Evolutionary conservation across 139 green algal genomes (phyloP), one percentile per base, ranked within the genome.

Genomic region (Edaphochlamys debaryana): DNA sequence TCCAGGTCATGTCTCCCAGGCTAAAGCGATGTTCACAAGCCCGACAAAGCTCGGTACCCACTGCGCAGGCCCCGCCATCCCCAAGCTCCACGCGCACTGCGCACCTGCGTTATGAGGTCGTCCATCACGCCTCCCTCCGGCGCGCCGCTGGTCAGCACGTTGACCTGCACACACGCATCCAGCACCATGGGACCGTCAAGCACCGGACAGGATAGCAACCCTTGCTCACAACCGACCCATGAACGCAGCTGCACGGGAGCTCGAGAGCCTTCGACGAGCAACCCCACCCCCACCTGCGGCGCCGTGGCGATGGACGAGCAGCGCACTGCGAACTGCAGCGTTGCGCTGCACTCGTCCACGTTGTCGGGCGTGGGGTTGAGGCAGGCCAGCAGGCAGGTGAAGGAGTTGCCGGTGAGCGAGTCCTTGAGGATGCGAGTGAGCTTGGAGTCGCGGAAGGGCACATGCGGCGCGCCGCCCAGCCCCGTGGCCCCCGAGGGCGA

Each of bases 351-450:
- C 79, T 93, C 89, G 17, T 91, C 83, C 4, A n/a, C 66, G 67
- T 93, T 80, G 36, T 87, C 84, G 8, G 79, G 68, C 4, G 50
- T 25, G 11, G 87, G 87, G 77, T 91, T 80, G 23, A 93, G 74
- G 38, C 82, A 87, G 9, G 80, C 87, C 68, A 93, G 62, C 84
- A 93, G 67, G 25, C 34, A 58, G 1, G 82, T 87, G 62, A 77
- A 40, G 56, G 60, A 71, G 84, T 91, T 90, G 38, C 89, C 89
- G 40, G 68, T 82, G 42, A 92, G 50, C 40, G 32, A 66, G 81
- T 93, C 88, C 68, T 91, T 90, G 7, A 94, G 85, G 17, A 94
- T 64, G 22, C 89, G 85, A 0, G 91, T 95, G 34, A 95, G 91
- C 85, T 92, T 94, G 60, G 84, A 89, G 72, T 95, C 88, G 5